Conservation (phyloP, 257 asterid species). For the Lantana camara region DNA sequence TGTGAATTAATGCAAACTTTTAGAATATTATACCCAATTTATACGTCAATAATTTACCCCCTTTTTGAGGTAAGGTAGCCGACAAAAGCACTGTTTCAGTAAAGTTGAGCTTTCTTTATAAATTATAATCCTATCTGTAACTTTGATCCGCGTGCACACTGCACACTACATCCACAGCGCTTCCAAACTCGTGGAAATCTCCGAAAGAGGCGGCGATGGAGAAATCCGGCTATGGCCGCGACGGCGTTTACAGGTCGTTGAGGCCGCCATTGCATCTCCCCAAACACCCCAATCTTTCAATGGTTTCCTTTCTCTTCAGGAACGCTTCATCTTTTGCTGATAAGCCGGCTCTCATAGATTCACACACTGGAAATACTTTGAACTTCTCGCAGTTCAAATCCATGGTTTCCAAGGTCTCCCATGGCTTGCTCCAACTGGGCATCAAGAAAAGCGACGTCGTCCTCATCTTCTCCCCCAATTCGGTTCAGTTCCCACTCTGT, state of each 20-base stretch:
- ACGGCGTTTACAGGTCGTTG: conserved; percentile 76
- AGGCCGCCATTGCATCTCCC: conserved; percentile 64
- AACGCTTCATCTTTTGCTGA: conserved; percentile 62
- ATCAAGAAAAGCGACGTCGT: conserved; percentile 72
- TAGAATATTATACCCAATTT: too few species aligned
- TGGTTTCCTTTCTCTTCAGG: conserved; percentile 79
- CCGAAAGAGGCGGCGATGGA: conserved; percentile 46
- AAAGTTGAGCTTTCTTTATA: too few species aligned
- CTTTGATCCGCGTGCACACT: too few species aligned
- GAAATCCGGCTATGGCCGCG: conserved; percentile 94
- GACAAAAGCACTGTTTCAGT: too few species aligned
- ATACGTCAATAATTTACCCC: too few species aligned
- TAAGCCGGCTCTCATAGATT: conserved; percentile 66
- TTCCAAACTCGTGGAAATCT: neutral
- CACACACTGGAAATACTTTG: conserved; percentile 50
- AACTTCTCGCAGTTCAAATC: conserved; percentile 61
- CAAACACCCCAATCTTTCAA: conserved; percentile 46
- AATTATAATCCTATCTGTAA: too few species aligned
- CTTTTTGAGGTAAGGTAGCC: too few species aligned
- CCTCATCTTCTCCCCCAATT: conserved; percentile 75
- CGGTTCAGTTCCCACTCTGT: conserved; percentile 61
- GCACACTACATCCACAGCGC: too few species aligned
- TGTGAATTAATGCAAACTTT: too few species aligned
- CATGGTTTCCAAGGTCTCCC: conserved; percentile 51
- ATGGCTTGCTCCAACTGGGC: conserved; percentile 61